These are phyloP conservation scores for Choricystis sp. DNA, from an alignment of 139 green algal genomes.

Conservation along the genomic window DNA sequence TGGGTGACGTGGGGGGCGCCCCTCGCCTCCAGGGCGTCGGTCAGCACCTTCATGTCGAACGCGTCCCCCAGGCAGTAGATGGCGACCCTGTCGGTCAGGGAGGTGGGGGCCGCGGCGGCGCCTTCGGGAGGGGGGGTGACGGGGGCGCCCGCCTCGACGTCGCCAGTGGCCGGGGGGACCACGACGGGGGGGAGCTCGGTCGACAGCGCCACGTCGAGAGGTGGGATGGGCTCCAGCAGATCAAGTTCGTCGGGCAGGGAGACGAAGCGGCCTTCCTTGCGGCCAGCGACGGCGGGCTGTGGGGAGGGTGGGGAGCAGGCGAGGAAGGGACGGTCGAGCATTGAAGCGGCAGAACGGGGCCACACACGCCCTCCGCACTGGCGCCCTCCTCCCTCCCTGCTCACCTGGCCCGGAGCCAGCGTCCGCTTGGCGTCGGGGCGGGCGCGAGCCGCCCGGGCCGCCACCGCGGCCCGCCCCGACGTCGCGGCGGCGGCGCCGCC, in stretches of 20 bases:
- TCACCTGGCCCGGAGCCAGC: background rate
- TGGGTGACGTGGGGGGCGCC: conserved; percentile 5
- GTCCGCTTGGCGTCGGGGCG: background rate
- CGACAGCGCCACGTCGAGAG: background rate
- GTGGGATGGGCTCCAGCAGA: conserved; percentile 6
- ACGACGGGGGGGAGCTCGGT: no score
- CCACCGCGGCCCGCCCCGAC: no score
- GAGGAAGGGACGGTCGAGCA: background rate
- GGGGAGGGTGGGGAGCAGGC: background rate
- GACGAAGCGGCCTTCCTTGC: conserved; percentile 22
- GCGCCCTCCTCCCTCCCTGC: background rate
- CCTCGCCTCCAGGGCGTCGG: conserved; percentile 8
- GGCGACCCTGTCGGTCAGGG: conserved; percentile 28
- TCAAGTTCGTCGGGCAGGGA: conserved; percentile 33
- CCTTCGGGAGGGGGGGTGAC: background rate
- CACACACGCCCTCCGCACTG: no score
- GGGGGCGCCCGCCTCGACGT: background rate
- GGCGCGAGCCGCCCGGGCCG: no score
- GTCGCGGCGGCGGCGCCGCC: no score
- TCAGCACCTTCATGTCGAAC: conserved; percentile 22
- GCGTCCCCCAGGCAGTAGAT: conserved; percentile 43
- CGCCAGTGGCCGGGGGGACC: background rate
- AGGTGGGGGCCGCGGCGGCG: background rate
- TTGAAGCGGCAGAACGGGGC: no score
- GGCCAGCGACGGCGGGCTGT: conserved; percentile 7